Evolutionary conservation across 2,329 filamentous ascomycete genomes (phyloP), one percentile per base, ranked within the genome.

Genomic region (Beauveria pseudobassiana): DNA sequence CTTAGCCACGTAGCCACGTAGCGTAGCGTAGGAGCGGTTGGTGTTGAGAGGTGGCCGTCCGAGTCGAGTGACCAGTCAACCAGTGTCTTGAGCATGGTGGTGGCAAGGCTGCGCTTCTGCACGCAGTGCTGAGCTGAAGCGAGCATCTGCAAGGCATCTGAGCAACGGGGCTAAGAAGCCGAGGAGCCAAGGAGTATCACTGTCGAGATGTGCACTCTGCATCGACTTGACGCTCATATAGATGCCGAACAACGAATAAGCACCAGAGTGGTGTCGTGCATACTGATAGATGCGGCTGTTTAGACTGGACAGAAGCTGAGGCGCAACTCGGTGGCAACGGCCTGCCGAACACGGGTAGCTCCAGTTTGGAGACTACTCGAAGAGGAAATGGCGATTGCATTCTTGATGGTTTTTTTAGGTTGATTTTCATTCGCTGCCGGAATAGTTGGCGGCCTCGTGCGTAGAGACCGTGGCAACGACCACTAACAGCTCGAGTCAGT

Each of bases 21-120:
- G 42, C 7, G 30, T 18, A 58, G 45, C 26, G 54, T 57, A n/a
- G 40, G 6, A 49, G 30, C 9, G 20, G 22, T 50, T 28, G 56
- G 28, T 3, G 22, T 10, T 34, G 26, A 24, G 42, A 34, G n/a
- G 26, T 40, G 16, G 9, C 3, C 16, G 24, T n/a, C 3, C 12
- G 10, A 46, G 53, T 43, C 54, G 5, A 58, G 40, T 43, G 56
- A 59, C 46, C 55, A 34, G 30, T 34, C 30, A 34, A 12, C 10
- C 30, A 49, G 18, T 42, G 45, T 59, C 22, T 59, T 51, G 45
- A 24, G n/a, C 28, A 28, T 45, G 54, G 45, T 40, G 46, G 46
- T 59, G 56, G 56, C 46, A n/a, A 51, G 42, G 45, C 42, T 59
- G 46, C 34, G 46, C 43, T 59, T 59, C 45, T 50, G 56, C 56